A percentile compares a stretch with the other conserved stretches of the same genome.
Evolutionary conservation across 192 early-diverging fungal species (phyloP).

Genomic region (Pecoramyces ruminantium): DNA sequence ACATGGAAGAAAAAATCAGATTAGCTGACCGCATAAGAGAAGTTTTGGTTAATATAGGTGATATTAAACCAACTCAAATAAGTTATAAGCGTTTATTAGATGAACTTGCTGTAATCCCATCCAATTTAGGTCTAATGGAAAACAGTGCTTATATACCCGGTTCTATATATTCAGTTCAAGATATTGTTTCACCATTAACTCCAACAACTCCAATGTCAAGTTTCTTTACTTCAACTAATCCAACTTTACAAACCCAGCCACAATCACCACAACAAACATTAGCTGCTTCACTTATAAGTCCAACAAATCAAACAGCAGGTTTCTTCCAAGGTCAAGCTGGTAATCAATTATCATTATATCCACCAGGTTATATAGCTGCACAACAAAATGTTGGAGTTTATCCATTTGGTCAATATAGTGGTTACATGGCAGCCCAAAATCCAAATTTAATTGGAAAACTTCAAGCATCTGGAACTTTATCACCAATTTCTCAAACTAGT

Average conservation of each 20-base stretch:
- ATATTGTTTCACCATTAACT: neutral
- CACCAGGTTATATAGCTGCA: neutral
- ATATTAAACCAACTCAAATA: slow-evolving; percentile 24
- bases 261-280: neutral
- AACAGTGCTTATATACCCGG: neutral
- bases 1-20: slow-evolving; percentile 51
- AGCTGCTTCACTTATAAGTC: neutral
- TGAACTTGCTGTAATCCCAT: slow-evolving; percentile 37
- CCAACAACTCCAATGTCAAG: neutral
- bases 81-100: slow-evolving; percentile 68
- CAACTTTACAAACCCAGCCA: neutral
- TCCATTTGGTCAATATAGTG: neutral
- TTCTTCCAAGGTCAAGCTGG: neutral
- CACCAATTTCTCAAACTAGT: neutral
- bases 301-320: neutral
- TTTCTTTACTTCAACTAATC: neutral
- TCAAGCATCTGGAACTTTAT: neutral
- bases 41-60: slow-evolving; percentile 15
- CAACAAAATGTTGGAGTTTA: neutral
- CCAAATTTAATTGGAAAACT: neutral
- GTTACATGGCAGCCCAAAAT: neutral
- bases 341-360: neutral
- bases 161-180: neutral
- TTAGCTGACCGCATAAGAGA: slow-evolving; percentile 57
- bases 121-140: neutral